Evolutionary conservation across 495 filamentous ascomycete species (phyloP).

Genomic region (Penicillium paradoxum): DNA sequence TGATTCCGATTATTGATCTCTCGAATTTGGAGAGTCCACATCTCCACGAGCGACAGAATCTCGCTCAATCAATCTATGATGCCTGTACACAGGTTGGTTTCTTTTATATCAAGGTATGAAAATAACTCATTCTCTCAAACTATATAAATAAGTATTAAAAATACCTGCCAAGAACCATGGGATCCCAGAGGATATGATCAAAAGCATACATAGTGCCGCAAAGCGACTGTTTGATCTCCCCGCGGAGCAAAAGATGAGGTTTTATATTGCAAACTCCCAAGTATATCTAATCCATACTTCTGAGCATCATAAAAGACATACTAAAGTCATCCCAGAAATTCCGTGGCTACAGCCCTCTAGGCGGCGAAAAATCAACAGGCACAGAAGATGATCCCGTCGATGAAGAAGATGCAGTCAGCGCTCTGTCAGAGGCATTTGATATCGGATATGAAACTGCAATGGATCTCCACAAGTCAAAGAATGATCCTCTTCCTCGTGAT

Average conservation of each 20-base stretch:
- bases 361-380: constrained; percentile 24
- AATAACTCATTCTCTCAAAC: not conserved
- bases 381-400: constrained; percentile 13
- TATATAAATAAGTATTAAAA: not conserved
- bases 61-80: constrained; percentile 38
- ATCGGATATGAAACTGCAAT: constrained; percentile 34
- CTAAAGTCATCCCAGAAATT: constrained; percentile 20
- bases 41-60: constrained; percentile 24
- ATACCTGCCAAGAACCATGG: constrained; percentile 25
- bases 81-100: constrained; percentile 53
- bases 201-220: constrained; percentile 34
- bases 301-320: too few relatives aligned
- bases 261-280: constrained; percentile 17
- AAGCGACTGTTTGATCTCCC: constrained; percentile 45
- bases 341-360: constrained; percentile 31
- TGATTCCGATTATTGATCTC: constrained; percentile 23
- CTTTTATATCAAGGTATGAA: constrained; percentile 47
- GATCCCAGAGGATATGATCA: constrained; percentile 33
- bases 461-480: constrained; percentile 23
- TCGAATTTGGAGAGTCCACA: constrained; percentile 24
- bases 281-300: too few relatives aligned
- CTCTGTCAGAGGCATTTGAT: constrained; percentile 39
- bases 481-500: too few relatives aligned
- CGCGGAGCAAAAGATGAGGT: constrained; percentile 43
- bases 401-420: constrained; percentile 14